Evolutionary conservation across 1,284 basidiomycete species (phyloP), one percentile per base, ranked within the genome.

Genomic region (Puccinia hordei): DNA sequence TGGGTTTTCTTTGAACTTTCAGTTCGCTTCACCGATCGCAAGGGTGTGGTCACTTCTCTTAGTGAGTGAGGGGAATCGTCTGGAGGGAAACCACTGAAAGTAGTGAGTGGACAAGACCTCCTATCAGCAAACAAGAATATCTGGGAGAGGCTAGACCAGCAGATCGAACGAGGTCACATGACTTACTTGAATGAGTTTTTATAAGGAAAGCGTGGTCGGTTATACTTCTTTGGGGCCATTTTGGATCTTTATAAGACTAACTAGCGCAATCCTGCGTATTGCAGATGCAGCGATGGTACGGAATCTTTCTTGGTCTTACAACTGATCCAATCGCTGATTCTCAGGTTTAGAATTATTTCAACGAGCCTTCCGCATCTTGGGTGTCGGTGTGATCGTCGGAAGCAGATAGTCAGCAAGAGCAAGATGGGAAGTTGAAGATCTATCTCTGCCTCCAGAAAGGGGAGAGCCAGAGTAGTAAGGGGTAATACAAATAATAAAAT

Each of bases 171-270:
- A 10, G 24, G 57, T 27, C 57, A 33, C 57, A 59, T 17, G 57
- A 63, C 59, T 63, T 22, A 63, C 59, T 63, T 63, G 59, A 63
- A 63, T 22, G 59, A 63, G 8, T 63, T 63, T 63, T 63, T 63
- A 38, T 63, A 38, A 38, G 33, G 33, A 17, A 59, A 59, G 57
- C 27, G 57, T 38, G 59, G 33, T 19, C 13, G 59, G 10, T 38
- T 35, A 27, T 0, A 63, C 19, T 38, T 38, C 24, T 38, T 35
- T 63, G 38, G 12, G 59, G 33, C 17, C 30, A 38, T 63, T 35
- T 63, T 19, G 33, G 19, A 63, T 4, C 57, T 30, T 13, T 4
- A 5, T 15, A 6, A 41, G 38, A 41, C 38, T 27, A 30, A 59
- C 59, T 63, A 63, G 59, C 33, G 33, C 59, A 63, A 63, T 35